phyloP scores from a whole-genome alignment of 2,329 filamentous ascomycete species.

The Lasiodiplodia sp. region DNA sequence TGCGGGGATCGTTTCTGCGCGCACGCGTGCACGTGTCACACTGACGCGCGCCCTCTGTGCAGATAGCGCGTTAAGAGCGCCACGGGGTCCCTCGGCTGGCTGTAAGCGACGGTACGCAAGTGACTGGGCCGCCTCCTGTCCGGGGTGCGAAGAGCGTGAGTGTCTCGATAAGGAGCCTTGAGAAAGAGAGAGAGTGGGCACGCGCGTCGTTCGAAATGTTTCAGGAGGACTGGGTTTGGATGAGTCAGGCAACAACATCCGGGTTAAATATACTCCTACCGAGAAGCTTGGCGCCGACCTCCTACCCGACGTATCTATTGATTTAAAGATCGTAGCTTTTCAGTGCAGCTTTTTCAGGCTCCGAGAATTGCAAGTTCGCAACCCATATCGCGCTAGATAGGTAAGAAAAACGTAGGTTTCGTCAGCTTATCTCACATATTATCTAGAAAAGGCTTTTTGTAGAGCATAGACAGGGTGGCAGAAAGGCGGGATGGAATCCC shows the following conservation, averaged over 20 bases:
- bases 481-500: too few relatives aligned
- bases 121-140: neutral
- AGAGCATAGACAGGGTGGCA: too few relatives aligned
- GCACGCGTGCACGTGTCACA: constrained; percentile 5
- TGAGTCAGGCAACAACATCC: constrained; percentile 6
- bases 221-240: constrained; percentile 2
- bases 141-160: constrained; percentile 2
- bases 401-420: too few relatives aligned
- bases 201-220: neutral
- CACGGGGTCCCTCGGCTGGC: neutral
- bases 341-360: too few relatives aligned
- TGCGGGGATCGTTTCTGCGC: neutral
- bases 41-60: neutral
- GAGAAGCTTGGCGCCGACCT: neutral
- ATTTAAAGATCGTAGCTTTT: too few relatives aligned
- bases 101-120: neutral
- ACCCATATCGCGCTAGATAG: too few relatives aligned
- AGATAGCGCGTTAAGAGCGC: neutral
- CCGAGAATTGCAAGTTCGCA: too few relatives aligned
- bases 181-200: neutral
- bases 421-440: too few relatives aligned
- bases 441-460: too few relatives aligned
- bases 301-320: neutral
- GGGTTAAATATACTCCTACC: constrained; percentile 8
- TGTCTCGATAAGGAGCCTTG: neutral